Conservation (phyloP, 805 yeast genomes). For the Cyberlindnera lachancei region DNA sequence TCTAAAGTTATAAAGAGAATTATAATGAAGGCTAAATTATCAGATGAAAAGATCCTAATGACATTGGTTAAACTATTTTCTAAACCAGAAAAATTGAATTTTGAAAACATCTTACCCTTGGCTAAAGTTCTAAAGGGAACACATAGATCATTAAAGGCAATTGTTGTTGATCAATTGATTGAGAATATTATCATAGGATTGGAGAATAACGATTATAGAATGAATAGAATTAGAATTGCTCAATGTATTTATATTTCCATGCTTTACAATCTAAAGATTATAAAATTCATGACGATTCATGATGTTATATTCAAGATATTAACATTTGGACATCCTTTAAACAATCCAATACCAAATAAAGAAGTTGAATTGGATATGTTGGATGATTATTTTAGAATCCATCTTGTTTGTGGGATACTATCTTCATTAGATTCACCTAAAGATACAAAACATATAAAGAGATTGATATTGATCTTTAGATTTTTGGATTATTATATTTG, state of each 20-base stretch:
- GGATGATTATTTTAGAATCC: constrained; percentile 65
- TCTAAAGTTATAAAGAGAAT: constrained; percentile 28
- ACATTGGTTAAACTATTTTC: constrained; percentile 38
- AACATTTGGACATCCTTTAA: constrained; percentile 57
- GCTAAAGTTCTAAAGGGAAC: constrained; percentile 39
- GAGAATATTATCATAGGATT: constrained; percentile 62
- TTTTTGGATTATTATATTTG: constrained; percentile 67
- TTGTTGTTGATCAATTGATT: constrained; percentile 51
- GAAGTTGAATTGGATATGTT: constrained; percentile 48
- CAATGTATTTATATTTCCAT: constrained; percentile 55
- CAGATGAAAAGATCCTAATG: constrained; percentile 26
- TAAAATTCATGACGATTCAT: constrained; percentile 39
- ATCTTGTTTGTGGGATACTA: constrained; percentile 41
- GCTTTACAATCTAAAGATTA: constrained; percentile 39
- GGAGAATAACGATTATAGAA: constrained; percentile 53
- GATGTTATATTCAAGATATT: constrained; percentile 50
- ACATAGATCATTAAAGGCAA: constrained; percentile 33
- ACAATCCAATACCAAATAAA: constrained; percentile 42
- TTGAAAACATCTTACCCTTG: constrained; percentile 43
- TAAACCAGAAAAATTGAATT: constrained; percentile 54
- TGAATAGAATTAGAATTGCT: constrained; percentile 54
- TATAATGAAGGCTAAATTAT: constrained; percentile 40
- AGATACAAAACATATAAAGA: constrained; percentile 12
- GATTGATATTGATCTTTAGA: constrained; percentile 36
- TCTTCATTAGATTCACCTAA: constrained; percentile 21